phyloP scores from a whole-genome alignment of 192 early-diverging fungal genomes.

The Coemansia sp. region DNA sequence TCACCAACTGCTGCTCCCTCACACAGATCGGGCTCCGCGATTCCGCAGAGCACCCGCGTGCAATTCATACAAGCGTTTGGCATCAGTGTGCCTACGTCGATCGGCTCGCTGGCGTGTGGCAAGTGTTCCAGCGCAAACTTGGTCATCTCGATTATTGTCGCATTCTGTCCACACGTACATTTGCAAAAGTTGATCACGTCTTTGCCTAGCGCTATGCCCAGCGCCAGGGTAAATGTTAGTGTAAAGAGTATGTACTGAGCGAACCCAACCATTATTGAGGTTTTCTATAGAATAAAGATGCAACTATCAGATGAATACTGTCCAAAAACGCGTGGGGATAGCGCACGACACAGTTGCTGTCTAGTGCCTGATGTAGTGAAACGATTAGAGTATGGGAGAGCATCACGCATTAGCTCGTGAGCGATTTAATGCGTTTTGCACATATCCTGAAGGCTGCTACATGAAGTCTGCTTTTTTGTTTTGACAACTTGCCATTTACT shows the following conservation, averaged over 20 bases:
- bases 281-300: neutral
- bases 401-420: no score
- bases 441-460: no score
- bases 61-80: conserved; percentile 57
- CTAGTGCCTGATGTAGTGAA: no score
- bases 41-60: conserved; percentile 45
- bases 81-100: conserved; percentile 46
- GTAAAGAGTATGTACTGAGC: neutral
- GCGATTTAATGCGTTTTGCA: no score
- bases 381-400: no score
- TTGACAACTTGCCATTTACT: no score
- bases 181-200: conserved; percentile 52
- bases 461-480: no score
- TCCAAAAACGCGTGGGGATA: no score
- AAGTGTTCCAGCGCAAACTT: conserved; percentile 42
- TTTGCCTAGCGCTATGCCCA: conserved; percentile 9
- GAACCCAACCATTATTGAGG: neutral
- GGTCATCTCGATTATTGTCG: conserved; percentile 52
- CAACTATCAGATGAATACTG: no score
- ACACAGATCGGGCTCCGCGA: conserved; percentile 49
- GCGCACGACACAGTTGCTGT: no score
- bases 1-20: conserved; percentile 53
- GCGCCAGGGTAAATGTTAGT: neutral
- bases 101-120: conserved; percentile 49
- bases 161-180: conserved; percentile 53